Base-by-base conservation (phyloP, 1,284 basidiomycete species). In the Earliella scabrosa region DNA sequence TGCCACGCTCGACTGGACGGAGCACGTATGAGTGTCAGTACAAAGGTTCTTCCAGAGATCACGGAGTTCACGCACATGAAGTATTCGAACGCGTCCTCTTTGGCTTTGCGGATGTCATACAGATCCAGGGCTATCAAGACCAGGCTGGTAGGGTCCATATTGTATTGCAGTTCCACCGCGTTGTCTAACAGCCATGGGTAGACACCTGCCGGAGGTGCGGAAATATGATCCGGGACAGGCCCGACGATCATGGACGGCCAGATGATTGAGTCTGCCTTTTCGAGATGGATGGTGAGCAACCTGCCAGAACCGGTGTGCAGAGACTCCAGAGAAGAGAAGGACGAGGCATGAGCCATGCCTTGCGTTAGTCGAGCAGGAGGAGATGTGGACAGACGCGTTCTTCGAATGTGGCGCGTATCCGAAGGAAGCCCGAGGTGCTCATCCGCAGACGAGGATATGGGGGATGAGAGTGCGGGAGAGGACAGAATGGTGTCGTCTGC, bases 101-200 rank as follows among this genome's bases (percentile, higher is more conserved):
- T 83, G 46, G 88, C 81, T 65, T 85, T 85, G 45, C 87, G 78
- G 50, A 91, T 88, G 67, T 92, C 88, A 44, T 82, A 79, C 48
- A 86, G 66, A 63, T 92, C 90, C 41, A 90, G 74, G 7, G 80
- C 89, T 52, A 84, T 78, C 47, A 91, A 71, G 2, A 86, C 82
- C 23, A 92, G 73, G 68, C 88, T 91, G 13, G 90, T 92, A 2
- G 90, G 85, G 67, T 92, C 89, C 86, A 92, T 90, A 63, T 92
- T 90, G 63, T 88, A 92, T 62, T 80, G 79, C 50, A 81, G 77
- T 56, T 87, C 86, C 21, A 77, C 72, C 35, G 83, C 81, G 39
- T 77, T 67, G 57, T 78, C 80, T 27, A 77, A 70, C 49, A 83
- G 76, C 61, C 82, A 77, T 0, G 85, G 82, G 53, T 83, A 81